Evolutionary conservation across 176 grass and related monocot genomes (phyloP).

Genomic region (Eleusine coracana): DNA sequence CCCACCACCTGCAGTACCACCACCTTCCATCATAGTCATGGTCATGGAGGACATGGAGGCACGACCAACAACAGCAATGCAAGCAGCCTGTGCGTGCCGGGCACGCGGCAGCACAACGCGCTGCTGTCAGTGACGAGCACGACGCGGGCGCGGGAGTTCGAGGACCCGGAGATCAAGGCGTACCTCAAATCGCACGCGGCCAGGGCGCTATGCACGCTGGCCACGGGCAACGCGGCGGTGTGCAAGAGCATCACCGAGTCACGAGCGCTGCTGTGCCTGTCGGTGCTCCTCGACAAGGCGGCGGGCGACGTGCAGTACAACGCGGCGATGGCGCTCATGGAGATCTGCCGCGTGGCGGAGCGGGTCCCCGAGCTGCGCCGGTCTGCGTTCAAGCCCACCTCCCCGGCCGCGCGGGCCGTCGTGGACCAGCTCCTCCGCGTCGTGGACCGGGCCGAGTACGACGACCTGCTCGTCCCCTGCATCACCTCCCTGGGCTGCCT

Average conservation of each 20-base stretch:
- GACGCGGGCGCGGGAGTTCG: conserved; percentile 60
- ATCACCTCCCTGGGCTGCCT: conserved; percentile 74
- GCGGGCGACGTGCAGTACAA: conserved; percentile 69
- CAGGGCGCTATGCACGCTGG: conserved; percentile 68
- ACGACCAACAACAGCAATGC: no score
- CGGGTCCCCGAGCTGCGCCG: conserved; percentile 66
- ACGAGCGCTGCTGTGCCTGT: conserved; percentile 78
- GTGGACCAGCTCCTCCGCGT: conserved; percentile 85
- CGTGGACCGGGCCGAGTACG: conserved; percentile 75
- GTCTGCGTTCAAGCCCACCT: conserved; percentile 86
- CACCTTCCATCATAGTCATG: no score
- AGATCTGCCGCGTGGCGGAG: conserved; percentile 84
- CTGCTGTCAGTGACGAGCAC: conserved; percentile 51
- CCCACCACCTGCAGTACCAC: conserved; percentile 11
- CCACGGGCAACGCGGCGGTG: conserved; percentile 66
- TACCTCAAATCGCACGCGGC: conserved; percentile 81
- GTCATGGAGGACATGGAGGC: no score
- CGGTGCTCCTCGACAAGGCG: conserved; percentile 72
- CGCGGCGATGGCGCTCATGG: conserved; percentile 77
- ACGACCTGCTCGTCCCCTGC: conserved; percentile 81
- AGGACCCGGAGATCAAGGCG: conserved; percentile 70
- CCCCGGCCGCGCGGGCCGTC: conserved; percentile 70
- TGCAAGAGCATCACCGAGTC: conserved; percentile 98
- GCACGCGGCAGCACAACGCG: conserved; percentile 42
- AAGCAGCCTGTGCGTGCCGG: conserved; percentile 1